Evolutionary conservation across 768 basidiomycete species (phyloP).

Genomic region (Sistotremastrum suecicum): DNA sequence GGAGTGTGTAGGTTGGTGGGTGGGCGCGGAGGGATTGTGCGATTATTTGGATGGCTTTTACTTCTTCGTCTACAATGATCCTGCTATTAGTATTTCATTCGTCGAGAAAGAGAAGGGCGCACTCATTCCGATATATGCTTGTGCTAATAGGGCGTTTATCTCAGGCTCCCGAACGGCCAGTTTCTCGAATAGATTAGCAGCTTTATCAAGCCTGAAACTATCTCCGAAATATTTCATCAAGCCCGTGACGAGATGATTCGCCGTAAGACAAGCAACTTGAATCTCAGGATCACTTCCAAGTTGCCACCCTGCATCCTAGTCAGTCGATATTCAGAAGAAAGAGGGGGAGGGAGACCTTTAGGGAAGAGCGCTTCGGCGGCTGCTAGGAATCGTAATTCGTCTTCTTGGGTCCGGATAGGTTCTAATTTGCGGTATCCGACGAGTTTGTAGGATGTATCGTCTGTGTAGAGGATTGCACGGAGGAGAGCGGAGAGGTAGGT

Average conservation of each 20-base stretch:
- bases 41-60: slow-evolving; percentile 95
- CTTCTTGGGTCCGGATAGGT: slow-evolving; percentile 80
- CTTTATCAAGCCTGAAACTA: slow-evolving; percentile 72
- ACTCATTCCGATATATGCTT: slow-evolving; percentile 97
- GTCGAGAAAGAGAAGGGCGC: slow-evolving; percentile 18
- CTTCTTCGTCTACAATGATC: slow-evolving; percentile 80
- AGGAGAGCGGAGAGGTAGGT: slow-evolving; percentile 90
- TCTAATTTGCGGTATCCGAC: slow-evolving; percentile 94
- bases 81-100: no score
- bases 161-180: slow-evolving; percentile 77
- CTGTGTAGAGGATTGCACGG: slow-evolving; percentile 87
- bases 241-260: slow-evolving; percentile 90
- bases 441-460: slow-evolving; percentile 81
- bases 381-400: slow-evolving; percentile 80
- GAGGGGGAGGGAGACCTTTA: slow-evolving; percentile 43
- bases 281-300: slow-evolving; percentile 98
- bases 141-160: slow-evolving; percentile 74
- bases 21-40: slow-evolving; percentile 67
- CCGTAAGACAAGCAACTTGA: slow-evolving; percentile 91
- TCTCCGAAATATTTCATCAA: slow-evolving; percentile 96
- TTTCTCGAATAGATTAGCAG: slow-evolving; percentile 91
- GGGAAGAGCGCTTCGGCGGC: slow-evolving; percentile 80
- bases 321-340: not conserved
- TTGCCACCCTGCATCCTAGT: slow-evolving; percentile 58
- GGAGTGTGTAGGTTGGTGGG: slow-evolving; percentile 85